Base-by-base conservation (phyloP, 2,329 filamentous ascomycete genomes). In the Alternaria alternata region DNA sequence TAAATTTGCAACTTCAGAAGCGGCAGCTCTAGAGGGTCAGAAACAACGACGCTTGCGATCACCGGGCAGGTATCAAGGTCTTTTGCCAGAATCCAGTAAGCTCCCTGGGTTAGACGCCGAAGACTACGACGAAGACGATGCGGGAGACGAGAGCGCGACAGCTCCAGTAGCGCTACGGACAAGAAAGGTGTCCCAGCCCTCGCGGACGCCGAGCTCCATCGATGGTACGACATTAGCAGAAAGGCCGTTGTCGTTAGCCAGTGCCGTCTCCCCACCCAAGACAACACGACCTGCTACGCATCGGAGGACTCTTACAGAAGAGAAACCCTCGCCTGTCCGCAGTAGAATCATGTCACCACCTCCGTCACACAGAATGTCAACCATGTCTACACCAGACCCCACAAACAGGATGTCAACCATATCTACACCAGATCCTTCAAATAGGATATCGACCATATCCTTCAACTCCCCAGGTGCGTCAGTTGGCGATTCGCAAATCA, bases 1-100 rank as follows among this genome's bases (percentile, higher is more conserved):
- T 61, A 89, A 85, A 68, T 92, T 86, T 65, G 77, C 82, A 7
- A 62, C 59, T 32, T 54, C 54, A n/a, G 62, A 62, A 2, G 22
- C 8, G 22, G 26, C 24, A 18, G 20, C 42, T 11, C 7, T 55
- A 14, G 55, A 67, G 30, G 44, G 49, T 11, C 58, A 64, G 11
- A 73, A 72, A 28, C 63, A 71, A 24, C 70, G 69, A 52, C 59
- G 66, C 2, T 68, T 73, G 41, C 70, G 71, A 20, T 75, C 74
- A 4, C 73, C 75, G 24, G 71, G 64, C 12, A 64, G 71, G 26
- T 75, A 73, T 53, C 65, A 62, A 16, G 68, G 70, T 20, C 69
- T 73, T 5, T 64, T 76, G 2, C 66, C 72, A 18, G 71, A 66
- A 6, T 67, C 69, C 3, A 68, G 69, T 28, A 67, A 59, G 3